Conservation (phyloP, 495 filamentous ascomycete genomes). For the Xylaria longipes region DNA sequence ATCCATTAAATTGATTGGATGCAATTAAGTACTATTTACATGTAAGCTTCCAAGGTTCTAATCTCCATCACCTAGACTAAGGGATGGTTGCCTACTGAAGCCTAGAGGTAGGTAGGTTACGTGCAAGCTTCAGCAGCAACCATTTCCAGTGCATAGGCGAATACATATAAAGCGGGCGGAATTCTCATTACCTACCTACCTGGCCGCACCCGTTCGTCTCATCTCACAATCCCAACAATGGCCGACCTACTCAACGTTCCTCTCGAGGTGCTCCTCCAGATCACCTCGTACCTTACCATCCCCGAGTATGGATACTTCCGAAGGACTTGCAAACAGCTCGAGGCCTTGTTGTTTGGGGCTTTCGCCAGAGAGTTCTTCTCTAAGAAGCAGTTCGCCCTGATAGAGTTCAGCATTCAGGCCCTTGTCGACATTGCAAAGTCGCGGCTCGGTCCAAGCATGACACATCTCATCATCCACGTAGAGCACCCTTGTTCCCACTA, state of each 20-base stretch:
- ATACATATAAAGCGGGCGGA: not conserved
- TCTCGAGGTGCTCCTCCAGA: conserved; percentile 49
- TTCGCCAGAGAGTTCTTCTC: conserved; percentile 63
- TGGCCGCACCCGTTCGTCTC: not conserved
- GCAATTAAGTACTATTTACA: not conserved
- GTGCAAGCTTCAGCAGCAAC: not conserved
- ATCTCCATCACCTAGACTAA: no score
- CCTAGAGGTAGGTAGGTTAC: not conserved
- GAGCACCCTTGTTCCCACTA: conserved; percentile 34
- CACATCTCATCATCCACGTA: conserved; percentile 55
- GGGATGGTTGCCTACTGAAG: conserved; percentile 8
- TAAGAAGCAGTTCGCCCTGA: conserved; percentile 62
- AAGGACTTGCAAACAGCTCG: conserved; percentile 52
- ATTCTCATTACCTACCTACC: not conserved
- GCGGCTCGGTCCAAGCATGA: conserved; percentile 47
- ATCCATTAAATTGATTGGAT: conserved; percentile 1
- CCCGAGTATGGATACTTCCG: conserved; percentile 54
- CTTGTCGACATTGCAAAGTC: conserved; percentile 61
- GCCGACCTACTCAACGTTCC: conserved; percentile 37
- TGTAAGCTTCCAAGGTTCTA: not conserved
- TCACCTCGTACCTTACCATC: conserved; percentile 51
- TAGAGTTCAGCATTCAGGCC: conserved; percentile 52
- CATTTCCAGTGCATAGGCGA: not conserved
- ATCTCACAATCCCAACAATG: conserved; percentile 22
- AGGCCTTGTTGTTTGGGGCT: conserved; percentile 47